A percentile compares a stretch with the other conserved stretches of the same genome.
phyloP scores from a whole-genome alignment of 225 moss, liverwort and hornwort species.

The Asterella californica region DNA sequence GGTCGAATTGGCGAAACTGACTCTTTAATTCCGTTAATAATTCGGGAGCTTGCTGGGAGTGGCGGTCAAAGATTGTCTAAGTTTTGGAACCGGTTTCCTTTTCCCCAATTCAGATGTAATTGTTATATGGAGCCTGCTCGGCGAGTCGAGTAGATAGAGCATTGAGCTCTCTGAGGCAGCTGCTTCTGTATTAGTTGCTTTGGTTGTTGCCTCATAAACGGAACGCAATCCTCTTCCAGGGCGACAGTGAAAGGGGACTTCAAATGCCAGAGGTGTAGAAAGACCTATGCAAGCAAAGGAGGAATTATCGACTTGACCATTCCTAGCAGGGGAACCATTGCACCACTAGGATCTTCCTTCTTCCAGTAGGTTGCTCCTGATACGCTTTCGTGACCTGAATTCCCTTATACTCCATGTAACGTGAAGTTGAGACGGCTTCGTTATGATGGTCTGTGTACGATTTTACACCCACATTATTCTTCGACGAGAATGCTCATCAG shows the following conservation, averaged over 20 bases:
- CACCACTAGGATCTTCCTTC: slow-evolving; percentile 30
- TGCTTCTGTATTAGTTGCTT: neutral
- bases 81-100: neutral
- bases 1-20: neutral
- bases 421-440: too few relatives aligned
- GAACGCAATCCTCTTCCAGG: slow-evolving; percentile 8
- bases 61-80: neutral
- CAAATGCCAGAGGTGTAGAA: slow-evolving; percentile 30
- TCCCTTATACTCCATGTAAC: neutral
- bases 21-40: neutral
- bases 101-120: neutral
- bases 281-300: slow-evolving; percentile 18
- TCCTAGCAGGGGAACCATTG: neutral
- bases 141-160: neutral
- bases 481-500: neutral
- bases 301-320: slow-evolving; percentile 41
- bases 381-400: neutral
- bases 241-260: slow-evolving; percentile 20
- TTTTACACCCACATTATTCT: too few relatives aligned
- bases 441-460: neutral
- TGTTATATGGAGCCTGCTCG: neutral
- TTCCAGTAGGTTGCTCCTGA: slow-evolving; percentile 23
- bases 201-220: neutral
- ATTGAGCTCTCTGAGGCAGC: neutral
- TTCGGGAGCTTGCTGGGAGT: neutral